Conservation (phyloP, 1,284 basidiomycete genomes). For the Mycena sp. region DNA sequence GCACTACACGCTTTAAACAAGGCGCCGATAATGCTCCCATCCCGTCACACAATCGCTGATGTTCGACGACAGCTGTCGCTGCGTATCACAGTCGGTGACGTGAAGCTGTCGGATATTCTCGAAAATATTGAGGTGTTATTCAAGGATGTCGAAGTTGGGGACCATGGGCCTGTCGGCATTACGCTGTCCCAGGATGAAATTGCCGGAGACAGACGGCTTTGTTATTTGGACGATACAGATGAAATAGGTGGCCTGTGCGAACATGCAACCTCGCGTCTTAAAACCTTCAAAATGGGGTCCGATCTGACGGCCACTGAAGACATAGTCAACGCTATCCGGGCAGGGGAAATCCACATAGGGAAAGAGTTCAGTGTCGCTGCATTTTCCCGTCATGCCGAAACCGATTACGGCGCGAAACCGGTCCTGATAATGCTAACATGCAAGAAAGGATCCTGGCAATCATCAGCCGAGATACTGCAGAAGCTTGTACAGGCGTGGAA, state of each 20-base stretch:
- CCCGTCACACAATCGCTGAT: no score
- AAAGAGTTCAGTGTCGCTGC: conserved; percentile 14
- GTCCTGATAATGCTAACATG: neutral
- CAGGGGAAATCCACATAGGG: no score
- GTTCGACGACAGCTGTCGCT: no score
- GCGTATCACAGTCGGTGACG: no score
- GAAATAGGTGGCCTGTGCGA: conserved; percentile 12
- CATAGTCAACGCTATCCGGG: neutral
- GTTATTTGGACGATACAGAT: no score
- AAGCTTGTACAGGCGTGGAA: no score
- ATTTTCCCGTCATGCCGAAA: neutral
- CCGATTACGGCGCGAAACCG: conserved; percentile 7
- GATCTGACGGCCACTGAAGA: neutral
- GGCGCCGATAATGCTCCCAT: no score
- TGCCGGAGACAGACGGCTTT: neutral
- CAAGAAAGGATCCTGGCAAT: no score
- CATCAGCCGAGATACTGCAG: no score
- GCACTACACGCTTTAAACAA: no score
- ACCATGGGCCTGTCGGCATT: neutral
- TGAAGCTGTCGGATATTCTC: no score
- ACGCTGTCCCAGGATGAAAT: conserved; percentile 8
- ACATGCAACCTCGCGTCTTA: neutral
- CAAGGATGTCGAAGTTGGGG: neutral
- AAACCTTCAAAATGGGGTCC: neutral
- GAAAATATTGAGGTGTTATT: conserved; percentile 9